phyloP scores from a whole-genome alignment of 495 filamentous ascomycete genomes.

The Lindgomyces ingoldianus region DNA sequence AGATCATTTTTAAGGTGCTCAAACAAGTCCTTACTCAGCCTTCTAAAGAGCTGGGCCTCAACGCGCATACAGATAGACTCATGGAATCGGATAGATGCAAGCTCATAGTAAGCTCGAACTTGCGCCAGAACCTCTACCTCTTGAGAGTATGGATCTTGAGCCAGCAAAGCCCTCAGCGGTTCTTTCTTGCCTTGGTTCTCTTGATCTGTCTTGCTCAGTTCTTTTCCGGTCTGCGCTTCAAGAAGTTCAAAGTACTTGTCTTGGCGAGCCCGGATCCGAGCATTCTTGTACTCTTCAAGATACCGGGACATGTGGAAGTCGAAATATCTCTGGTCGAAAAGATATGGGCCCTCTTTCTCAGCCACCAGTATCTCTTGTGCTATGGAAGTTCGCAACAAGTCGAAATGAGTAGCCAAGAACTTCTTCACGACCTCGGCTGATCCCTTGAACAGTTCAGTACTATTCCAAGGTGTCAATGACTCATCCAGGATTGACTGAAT shows the following conservation, averaged over 20 bases:
- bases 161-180: not conserved
- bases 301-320: not conserved
- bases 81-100: constrained; percentile 53
- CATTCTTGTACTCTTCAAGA: not conserved
- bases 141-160: constrained; percentile 47
- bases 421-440: constrained; percentile 10
- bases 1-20: constrained; percentile 45
- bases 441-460: constrained; percentile 29
- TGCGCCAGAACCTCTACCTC: constrained; percentile 57
- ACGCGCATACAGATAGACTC: constrained; percentile 54
- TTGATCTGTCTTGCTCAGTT: not conserved
- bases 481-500: constrained; percentile 3
- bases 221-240: not conserved
- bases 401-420: constrained; percentile 5
- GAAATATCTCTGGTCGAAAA: constrained; percentile 7
- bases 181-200: not conserved
- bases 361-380: constrained; percentile 1
- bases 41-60: constrained; percentile 51
- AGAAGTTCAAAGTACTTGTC: constrained; percentile 19
- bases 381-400: constrained; percentile 10
- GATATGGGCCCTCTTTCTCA: constrained; percentile 15
- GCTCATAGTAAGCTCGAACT: constrained; percentile 56
- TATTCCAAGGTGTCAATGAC: constrained; percentile 13
- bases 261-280: constrained; percentile 1
- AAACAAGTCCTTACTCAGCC: constrained; percentile 47